Conservation (phyloP, 768 basidiomycete species). For the Mycena rosella region DNA sequence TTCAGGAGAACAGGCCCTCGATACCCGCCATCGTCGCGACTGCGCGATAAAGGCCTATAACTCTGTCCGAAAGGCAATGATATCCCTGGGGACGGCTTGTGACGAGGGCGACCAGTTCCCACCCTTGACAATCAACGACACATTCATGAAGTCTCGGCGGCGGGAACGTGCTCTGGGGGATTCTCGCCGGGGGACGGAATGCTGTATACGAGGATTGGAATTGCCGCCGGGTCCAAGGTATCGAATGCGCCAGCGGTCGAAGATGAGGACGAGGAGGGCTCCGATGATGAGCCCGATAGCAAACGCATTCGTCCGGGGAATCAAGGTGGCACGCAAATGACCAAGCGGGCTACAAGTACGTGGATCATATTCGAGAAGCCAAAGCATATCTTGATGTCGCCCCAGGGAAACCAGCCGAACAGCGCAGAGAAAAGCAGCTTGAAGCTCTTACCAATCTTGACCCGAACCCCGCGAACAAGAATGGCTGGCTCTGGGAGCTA, state of each 20-base stretch:
- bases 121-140: background rate
- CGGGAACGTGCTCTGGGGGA: background rate
- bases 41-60: background rate
- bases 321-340: constrained; percentile 12
- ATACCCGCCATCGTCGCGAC: background rate
- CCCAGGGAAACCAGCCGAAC: background rate
- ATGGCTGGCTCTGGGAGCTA: constrained; percentile 17
- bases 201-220: constrained; percentile 1
- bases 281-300: too few species aligned
- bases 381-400: background rate
- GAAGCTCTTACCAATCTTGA: background rate
- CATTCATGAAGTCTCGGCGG: constrained; percentile 7
- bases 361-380: too few species aligned
- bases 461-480: constrained; percentile 4
- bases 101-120: background rate
- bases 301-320: background rate
- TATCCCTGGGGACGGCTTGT: background rate
- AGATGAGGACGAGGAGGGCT: background rate
- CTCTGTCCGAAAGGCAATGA: background rate
- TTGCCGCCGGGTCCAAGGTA: background rate
- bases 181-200: constrained; percentile 11
- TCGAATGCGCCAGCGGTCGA: background rate
- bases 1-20: constrained; percentile 4
- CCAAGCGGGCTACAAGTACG: background rate
- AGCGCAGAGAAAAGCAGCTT: background rate